Percentiles rank a stretch among this genome's conserved stretches.
phyloP scores from a whole-genome alignment of 2,329 filamentous ascomycete species.

The Helotiales sp. region DNA sequence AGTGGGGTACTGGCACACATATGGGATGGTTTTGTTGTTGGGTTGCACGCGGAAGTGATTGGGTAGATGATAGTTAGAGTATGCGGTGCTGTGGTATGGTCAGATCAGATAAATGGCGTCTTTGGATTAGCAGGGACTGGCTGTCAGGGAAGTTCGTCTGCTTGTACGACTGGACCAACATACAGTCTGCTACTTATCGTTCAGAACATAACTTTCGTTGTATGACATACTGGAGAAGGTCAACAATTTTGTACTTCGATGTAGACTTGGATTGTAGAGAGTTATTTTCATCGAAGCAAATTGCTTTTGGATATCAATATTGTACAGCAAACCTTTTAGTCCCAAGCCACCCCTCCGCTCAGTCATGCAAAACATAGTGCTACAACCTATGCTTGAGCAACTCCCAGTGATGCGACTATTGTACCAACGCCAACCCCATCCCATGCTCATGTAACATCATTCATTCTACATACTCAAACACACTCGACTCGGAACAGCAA shows the following conservation, averaged over 20 bases:
- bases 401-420: slow-evolving; percentile 29
- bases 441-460: slow-evolving; percentile 33
- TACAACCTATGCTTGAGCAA: slow-evolving; percentile 12
- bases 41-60: background rate
- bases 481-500: slow-evolving; percentile 13
- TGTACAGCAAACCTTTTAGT: background rate
- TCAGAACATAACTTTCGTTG: background rate
- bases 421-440: slow-evolving; percentile 27
- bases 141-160: too few species aligned
- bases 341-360: background rate
- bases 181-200: background rate
- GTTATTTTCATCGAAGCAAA: background rate
- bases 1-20: background rate
- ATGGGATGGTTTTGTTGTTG: background rate
- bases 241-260: background rate
- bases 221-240: background rate
- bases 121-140: too few species aligned
- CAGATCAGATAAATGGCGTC: background rate
- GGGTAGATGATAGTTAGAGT: background rate
- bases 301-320: slow-evolving; percentile 3
- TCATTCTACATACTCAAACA: slow-evolving; percentile 35
- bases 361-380: slow-evolving; percentile 1
- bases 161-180: background rate
- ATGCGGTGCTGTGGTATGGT: background rate
- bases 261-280: background rate